A percentile compares a stretch with the other conserved stretches of the same genome.
Conservation (phyloP, 352 stramenopile species). For the Phytophthora kernoviae region DNA sequence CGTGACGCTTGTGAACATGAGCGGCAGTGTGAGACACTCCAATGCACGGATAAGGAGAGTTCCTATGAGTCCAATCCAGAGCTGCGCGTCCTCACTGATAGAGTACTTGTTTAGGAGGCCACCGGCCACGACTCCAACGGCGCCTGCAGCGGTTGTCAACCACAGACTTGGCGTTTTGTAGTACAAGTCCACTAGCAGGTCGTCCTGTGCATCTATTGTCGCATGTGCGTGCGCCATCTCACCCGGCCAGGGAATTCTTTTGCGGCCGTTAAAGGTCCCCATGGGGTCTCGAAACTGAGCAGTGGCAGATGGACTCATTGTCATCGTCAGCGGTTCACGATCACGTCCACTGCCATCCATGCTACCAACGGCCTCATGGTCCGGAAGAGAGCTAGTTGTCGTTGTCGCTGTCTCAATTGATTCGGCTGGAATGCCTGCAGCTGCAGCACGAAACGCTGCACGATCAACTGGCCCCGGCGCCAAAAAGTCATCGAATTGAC, state of each 20-base stretch:
- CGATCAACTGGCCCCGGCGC: constrained; percentile 22
- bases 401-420: constrained; percentile 27
- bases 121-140: constrained; percentile 43
- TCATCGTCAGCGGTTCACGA: constrained; percentile 54
- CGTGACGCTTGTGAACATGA: constrained; percentile 78
- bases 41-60: constrained; percentile 39
- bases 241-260: constrained; percentile 30
- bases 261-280: constrained; percentile 46
- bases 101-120: constrained; percentile 39
- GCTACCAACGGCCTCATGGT: constrained; percentile 19
- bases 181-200: constrained; percentile 52
- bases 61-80: constrained; percentile 51
- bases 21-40: constrained; percentile 61
- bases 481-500: constrained; percentile 40
- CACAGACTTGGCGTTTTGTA: constrained; percentile 55
- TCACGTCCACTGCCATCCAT: constrained; percentile 17
- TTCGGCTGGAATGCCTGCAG: constrained; percentile 20
- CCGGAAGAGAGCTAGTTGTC: constrained; percentile 9
- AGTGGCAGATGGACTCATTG: constrained; percentile 57
- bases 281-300: constrained; percentile 58
- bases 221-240: constrained; percentile 1
- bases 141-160: constrained; percentile 35
- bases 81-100: constrained; percentile 24
- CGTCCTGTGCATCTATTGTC: constrained; percentile 31
- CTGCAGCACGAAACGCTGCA: constrained; percentile 13